Percentiles rank a stretch among this genome's conserved stretches.
These are phyloP conservation scores for Apiospora kogelbergensis DNA, from an alignment of 2,329 filamentous ascomycete genomes.

Conservation along the genomic window DNA sequence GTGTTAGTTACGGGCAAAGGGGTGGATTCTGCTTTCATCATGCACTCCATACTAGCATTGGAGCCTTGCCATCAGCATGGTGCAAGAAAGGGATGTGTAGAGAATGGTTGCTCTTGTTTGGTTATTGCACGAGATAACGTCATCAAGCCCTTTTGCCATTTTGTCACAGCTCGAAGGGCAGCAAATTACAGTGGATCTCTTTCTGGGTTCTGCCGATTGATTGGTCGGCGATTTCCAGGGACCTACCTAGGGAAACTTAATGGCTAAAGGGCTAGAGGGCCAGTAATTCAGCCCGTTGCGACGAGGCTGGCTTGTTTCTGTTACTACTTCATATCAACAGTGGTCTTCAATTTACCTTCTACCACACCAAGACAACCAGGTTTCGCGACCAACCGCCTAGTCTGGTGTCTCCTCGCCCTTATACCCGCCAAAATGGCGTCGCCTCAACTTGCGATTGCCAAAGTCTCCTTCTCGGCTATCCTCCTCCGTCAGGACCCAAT, in stretches of 20 bases:
- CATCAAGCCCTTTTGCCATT: background rate
- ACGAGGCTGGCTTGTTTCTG: background rate
- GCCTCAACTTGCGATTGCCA: constrained; percentile 73
- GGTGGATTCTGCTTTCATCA: background rate
- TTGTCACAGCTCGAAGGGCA: background rate
- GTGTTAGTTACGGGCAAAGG: background rate
- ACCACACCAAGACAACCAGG: background rate
- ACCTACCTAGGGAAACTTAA: background rate
- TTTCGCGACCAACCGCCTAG: background rate
- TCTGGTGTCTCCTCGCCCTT: background rate
- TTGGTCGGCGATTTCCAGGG: background rate
- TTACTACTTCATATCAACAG: background rate
- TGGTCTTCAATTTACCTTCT: background rate
- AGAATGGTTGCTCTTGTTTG: background rate
- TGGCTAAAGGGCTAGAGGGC: background rate
- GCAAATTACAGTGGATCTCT: background rate
- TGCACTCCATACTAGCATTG: background rate
- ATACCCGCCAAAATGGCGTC: constrained; percentile 53
- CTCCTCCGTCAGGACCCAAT: constrained; percentile 74
- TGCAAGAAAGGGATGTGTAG: background rate
- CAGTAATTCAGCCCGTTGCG: background rate
- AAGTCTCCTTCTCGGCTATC: constrained; percentile 73
- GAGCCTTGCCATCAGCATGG: background rate
- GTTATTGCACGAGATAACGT: background rate
- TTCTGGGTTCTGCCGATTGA: background rate